Evolutionary conservation across 352 stramenopile genomes (phyloP), one percentile per base, ranked within the genome.

Genomic region (Globisporangium barbulae): DNA sequence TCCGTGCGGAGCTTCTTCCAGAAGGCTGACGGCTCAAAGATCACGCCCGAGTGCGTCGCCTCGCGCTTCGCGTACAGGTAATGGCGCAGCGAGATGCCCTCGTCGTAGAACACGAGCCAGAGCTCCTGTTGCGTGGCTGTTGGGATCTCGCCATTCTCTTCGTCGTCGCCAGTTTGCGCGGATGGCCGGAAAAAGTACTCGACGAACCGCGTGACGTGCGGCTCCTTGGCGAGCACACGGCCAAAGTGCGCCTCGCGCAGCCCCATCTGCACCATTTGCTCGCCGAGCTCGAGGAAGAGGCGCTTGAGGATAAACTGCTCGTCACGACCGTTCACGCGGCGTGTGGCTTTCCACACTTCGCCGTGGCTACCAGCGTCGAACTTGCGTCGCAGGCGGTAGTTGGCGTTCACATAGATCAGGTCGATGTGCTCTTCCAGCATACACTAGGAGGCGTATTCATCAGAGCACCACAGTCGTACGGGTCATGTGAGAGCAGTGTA

Each of bases 51-150:
- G 49, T 76, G 66, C 4, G 76, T 64, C 21, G 78, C 76, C 30
- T 79, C 69, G 13, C 79, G 68, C 48, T 76, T 82, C 30, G 89
- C 74, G 64, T 97, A 97, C 15, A 97, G 67, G 63, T 94, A 97
- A 37, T 93, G 76, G 35, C 88, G 88, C 37, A 97, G 72, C 19
- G 87, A 96, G 54, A 82, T 88, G 25, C 90, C 90, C 76, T 97
- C 90, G 47, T 97, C 89, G 39, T 86, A 78, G 68, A 97, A 97
- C 19, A 96, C 89, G 35, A 97, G 73, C 90, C 90, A 97, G 7
- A 97, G 76, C 53, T 97, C 89, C 13, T 83, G 59, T 1, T 17
- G 42, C 37, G 19, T 22, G 64, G 54, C n/a, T 35, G 19, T 6
- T 59, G 41, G 35, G 8, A 19, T 3, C 35, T 55, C 12, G 37